Percentiles rank a stretch among this genome's conserved stretches.
Evolutionary conservation across 495 filamentous ascomycete species (phyloP).

Genomic region (Bathelium albidoporum): DNA sequence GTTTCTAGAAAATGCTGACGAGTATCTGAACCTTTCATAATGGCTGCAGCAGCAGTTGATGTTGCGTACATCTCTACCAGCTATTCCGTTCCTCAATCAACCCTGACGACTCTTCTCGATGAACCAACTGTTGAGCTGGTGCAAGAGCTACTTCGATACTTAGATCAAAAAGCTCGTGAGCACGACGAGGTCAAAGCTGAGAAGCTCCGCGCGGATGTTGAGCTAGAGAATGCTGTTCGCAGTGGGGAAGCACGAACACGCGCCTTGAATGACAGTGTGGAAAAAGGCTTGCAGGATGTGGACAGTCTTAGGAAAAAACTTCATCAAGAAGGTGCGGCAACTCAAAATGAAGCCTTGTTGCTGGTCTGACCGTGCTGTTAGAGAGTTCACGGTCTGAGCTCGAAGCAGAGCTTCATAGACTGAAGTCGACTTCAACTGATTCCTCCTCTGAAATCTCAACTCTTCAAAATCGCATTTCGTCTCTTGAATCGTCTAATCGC

Average conservation of each 20-base stretch:
- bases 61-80: constrained; percentile 65
- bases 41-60: constrained; percentile 65
- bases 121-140: constrained; percentile 71
- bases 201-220: constrained; percentile 79
- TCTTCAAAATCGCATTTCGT: constrained; percentile 66
- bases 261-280: constrained; percentile 64
- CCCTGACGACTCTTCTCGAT: constrained; percentile 54
- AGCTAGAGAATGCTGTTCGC: constrained; percentile 78
- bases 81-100: constrained; percentile 58
- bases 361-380: constrained; percentile 26
- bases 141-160: constrained; percentile 49
- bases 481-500: constrained; percentile 82
- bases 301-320: constrained; percentile 69
- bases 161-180: constrained; percentile 68
- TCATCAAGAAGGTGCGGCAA: constrained; percentile 61
- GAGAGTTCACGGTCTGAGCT: constrained; percentile 56
- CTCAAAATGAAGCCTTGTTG: constrained; percentile 8
- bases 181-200: constrained; percentile 67
- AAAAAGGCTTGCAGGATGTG: constrained; percentile 55
- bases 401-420: constrained; percentile 68
- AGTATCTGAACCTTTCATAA: background rate
- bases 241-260: constrained; percentile 70
- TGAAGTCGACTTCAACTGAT: constrained; percentile 64
- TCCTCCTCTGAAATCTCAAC: constrained; percentile 67
- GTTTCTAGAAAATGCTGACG: background rate